Conservation (phyloP, 345 rosid species). For the Citrus reticulata region DNA sequence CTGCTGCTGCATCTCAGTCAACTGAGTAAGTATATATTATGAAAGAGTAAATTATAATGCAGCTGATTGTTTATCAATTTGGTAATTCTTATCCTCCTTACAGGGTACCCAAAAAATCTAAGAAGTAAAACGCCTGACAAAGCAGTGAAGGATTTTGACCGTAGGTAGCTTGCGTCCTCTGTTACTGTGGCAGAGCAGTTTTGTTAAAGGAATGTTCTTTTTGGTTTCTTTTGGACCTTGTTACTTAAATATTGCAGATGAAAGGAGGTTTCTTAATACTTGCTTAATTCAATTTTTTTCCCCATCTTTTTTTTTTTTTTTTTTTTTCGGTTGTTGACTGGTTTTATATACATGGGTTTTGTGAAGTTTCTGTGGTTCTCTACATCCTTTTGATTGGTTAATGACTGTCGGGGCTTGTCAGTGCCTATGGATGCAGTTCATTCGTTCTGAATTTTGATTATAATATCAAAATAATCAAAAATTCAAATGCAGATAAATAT, state of each 20-base stretch:
- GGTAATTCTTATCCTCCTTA: not conserved
- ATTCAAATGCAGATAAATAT: no score
- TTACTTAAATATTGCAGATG: conserved; percentile 12
- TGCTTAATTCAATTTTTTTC: not conserved
- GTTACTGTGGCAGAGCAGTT: conserved; percentile 23
- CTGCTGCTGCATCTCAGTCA: conserved; percentile 34
- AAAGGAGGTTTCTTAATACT: conserved; percentile 5
- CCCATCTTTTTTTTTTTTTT: not conserved
- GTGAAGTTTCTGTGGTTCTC: no score
- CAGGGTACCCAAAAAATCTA: conserved; percentile 53
- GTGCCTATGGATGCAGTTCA: no score
- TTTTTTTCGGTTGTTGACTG: not conserved
- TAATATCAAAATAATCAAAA: no score
- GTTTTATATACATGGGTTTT: no score
- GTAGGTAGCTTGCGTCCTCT: conserved; percentile 5
- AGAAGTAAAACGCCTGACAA: conserved; percentile 35
- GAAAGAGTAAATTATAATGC: not conserved
- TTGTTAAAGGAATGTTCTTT: conserved; percentile 14
- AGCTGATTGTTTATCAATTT: not conserved
- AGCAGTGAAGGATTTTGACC: conserved; percentile 3
- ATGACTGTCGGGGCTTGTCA: no score
- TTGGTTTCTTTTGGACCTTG: conserved; percentile 13
- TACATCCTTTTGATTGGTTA: no score
- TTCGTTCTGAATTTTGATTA: no score
- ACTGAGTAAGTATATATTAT: conserved; percentile 27